Evolutionary conservation across 2,329 filamentous ascomycete species (phyloP), one percentile per base, ranked within the genome.

Genomic region (Malbranchea cinnamomea): DNA sequence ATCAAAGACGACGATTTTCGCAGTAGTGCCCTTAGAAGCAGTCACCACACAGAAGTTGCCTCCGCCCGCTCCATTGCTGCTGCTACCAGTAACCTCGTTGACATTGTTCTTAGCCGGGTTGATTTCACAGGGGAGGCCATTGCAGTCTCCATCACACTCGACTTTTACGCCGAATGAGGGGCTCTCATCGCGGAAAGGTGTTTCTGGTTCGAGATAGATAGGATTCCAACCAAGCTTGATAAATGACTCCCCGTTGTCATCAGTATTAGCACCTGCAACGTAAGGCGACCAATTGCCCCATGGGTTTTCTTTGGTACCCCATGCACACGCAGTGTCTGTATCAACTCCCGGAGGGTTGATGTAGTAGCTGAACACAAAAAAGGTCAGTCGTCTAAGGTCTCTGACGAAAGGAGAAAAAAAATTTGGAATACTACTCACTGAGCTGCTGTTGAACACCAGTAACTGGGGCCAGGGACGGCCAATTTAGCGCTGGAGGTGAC

Each of bases 151-250:
- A 5, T 67, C 64, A 49, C 80, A 87, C 45, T 74, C 69, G 41
- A 87, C 72, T 50, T 71, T 71, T 31, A 84, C 51, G 39, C 78
- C 78, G 41, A 69, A 85, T 4, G 58, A 63, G 5, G 79, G 78
- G 39, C 67, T 65, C 12, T 58, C 64, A 39, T 63, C 57, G 26
- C 62, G 62, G 45, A 81, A 61, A 29, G 39, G 68, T 55, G 43
- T 63, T 44, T 54, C 40, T 9, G 52, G 42, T 42, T 74, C 62
- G 19, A 65, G 63, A 53, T 71, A 85, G 37, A 81, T 77, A 14
- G 80, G 80, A 53, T 85, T 85, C 66, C 74, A 78, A 32, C 73
- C 78, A 30, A 85, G 61, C 59, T 82, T 84, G 43, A 82, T 65
- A 47, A 68, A 85, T 1, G 78, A 83, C 37, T 68, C 55, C 29